Percentiles rank a stretch among this genome's conserved stretches.
Conservation (phyloP, 1,284 basidiomycete genomes). For the Termitomyces sp. region DNA sequence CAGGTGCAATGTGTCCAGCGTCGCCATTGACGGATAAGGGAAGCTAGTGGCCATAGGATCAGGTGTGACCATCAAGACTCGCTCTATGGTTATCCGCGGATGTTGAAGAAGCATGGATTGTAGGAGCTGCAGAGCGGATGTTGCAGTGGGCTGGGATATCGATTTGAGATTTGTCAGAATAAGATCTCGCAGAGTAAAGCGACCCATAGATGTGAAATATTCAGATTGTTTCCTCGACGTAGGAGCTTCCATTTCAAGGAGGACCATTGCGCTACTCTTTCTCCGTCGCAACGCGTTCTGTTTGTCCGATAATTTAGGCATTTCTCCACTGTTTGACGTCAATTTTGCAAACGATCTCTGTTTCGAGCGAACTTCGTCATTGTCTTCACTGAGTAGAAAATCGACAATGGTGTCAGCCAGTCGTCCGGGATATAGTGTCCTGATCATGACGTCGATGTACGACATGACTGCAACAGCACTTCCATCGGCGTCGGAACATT, state of each 20-base stretch:
- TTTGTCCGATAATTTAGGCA: conserved; percentile 30
- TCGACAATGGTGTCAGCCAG: conserved; percentile 69
- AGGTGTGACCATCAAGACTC: conserved; percentile 62
- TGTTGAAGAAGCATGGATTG: conserved; percentile 71
- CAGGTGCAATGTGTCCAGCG: conserved; percentile 19
- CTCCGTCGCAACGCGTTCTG: conserved; percentile 49
- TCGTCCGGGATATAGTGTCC: conserved; percentile 67
- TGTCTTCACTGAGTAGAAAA: conserved; percentile 81
- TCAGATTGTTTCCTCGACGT: conserved; percentile 61
- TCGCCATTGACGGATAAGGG: conserved; percentile 50
- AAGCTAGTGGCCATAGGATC: conserved; percentile 73
- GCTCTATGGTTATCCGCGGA: conserved; percentile 60
- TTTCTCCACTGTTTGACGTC: conserved; percentile 36
- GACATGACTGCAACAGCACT: conserved; percentile 95
- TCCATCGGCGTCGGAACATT: conserved; percentile 89
- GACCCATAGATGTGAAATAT: conserved; percentile 81
- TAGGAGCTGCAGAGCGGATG: conserved; percentile 76
- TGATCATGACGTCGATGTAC: conserved; percentile 89
- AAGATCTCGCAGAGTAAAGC: conserved; percentile 88
- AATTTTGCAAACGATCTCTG: conserved; percentile 30
- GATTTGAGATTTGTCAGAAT: conserved; percentile 76
- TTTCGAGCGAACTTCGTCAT: conserved; percentile 52
- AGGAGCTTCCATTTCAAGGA: conserved; percentile 80
- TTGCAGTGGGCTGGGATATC: conserved; percentile 54
- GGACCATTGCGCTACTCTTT: conserved; percentile 80